Conservation (phyloP, 2,329 filamentous ascomycete species). For the Cercospora berteroae region DNA sequence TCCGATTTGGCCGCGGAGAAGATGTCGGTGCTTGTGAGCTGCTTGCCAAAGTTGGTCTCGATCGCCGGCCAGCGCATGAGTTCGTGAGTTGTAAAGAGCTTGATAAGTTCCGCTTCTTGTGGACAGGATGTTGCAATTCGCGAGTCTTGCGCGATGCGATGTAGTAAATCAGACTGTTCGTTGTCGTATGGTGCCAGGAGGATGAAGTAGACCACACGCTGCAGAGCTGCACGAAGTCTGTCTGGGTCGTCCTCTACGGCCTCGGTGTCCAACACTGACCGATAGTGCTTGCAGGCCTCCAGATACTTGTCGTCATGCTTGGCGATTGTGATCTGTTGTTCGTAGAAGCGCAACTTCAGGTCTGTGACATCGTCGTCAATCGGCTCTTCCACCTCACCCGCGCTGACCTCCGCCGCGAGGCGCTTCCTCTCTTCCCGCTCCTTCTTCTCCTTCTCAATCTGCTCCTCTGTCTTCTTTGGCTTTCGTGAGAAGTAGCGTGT, state of each 20-base stretch:
- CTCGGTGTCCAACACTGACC: slow-evolving; percentile 93
- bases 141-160: slow-evolving; percentile 83
- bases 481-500: slow-evolving; percentile 87
- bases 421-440: slow-evolving; percentile 80
- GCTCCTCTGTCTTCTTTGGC: slow-evolving; percentile 84
- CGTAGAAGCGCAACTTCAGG: slow-evolving; percentile 91
- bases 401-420: slow-evolving; percentile 52
- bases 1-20: slow-evolving; percentile 64
- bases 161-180: slow-evolving; percentile 94
- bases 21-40: slow-evolving; percentile 84
- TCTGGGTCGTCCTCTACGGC: slow-evolving; percentile 86
- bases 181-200: slow-evolving; percentile 97
- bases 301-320: slow-evolving; percentile 98
- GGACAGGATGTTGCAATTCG: slow-evolving; percentile 59
- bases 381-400: slow-evolving; percentile 70
- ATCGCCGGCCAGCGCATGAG: slow-evolving; percentile 98
- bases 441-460: slow-evolving; percentile 87
- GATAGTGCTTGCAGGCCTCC: slow-evolving; percentile 96
- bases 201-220: slow-evolving; percentile 95
- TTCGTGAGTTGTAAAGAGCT: slow-evolving; percentile 92
- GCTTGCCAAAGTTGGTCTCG: slow-evolving; percentile 80
- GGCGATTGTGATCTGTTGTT: slow-evolving; percentile 91
- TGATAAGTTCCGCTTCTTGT: slow-evolving; percentile 79
- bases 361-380: slow-evolving; percentile 91
- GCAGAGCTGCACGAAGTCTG: slow-evolving; percentile 80